Percentiles rank a stretch among this genome's conserved stretches.
These are phyloP conservation scores for Mycena vitilis DNA, from an alignment of 768 basidiomycete species.

Conservation along the genomic window DNA sequence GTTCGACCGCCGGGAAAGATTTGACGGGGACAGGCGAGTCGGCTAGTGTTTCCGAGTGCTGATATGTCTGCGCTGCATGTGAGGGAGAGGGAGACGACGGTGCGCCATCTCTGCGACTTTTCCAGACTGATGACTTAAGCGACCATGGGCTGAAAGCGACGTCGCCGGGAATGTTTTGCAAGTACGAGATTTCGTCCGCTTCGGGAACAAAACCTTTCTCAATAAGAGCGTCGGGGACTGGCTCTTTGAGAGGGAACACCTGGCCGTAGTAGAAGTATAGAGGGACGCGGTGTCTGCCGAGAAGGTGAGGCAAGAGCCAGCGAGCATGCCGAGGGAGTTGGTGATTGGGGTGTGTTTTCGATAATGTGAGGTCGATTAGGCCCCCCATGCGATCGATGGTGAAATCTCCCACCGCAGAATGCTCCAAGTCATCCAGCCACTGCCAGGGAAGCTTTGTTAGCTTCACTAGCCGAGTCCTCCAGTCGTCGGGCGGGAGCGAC, in stretches of 20 bases:
- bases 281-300: conserved; percentile 28
- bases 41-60: background rate
- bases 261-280: conserved; percentile 30
- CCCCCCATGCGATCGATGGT: conserved; percentile 31
- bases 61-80: conserved; percentile 12
- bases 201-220: conserved; percentile 14
- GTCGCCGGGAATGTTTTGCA: conserved; percentile 15
- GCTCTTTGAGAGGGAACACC: conserved; percentile 22
- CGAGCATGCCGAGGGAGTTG: conserved; percentile 20
- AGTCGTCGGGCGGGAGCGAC: background rate
- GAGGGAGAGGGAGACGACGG: conserved; percentile 12
- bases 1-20: conserved; percentile 27
- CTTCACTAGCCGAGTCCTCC: conserved; percentile 16
- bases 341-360: conserved; percentile 25
- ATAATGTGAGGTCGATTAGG: conserved; percentile 29
- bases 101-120: conserved; percentile 2
- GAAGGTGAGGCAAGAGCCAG: conserved; percentile 29
- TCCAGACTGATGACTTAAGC: background rate
- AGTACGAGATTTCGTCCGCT: conserved; percentile 6
- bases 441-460: conserved; percentile 20
- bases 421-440: conserved; percentile 29
- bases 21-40: conserved; percentile 5
- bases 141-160: conserved; percentile 29
- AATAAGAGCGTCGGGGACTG: conserved; percentile 22
- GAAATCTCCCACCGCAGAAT: conserved; percentile 28